Base-by-base conservation (phyloP, 2,329 filamentous ascomycete genomes). In the Sclerotinia minor region DNA sequence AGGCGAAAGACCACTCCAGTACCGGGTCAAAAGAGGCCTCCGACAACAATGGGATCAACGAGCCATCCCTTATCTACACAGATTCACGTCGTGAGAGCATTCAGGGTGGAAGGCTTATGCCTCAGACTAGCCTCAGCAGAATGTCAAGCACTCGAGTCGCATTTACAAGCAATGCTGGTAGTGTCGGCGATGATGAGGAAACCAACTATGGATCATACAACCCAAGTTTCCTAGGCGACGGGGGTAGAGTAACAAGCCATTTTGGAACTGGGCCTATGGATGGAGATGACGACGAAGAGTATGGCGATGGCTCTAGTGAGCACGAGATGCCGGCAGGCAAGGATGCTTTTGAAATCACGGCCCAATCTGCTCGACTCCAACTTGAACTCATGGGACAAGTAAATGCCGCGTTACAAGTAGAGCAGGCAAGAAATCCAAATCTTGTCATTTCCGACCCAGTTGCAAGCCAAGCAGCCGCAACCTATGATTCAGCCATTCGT, bases 271-370 rank as follows among this genome's bases (percentile, higher is more conserved):
- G 60, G 35, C 50, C 58, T 45, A 64, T 71, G 60, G 88, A 84
- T 26, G 88, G 89, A 26, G 83, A 85, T 35, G 86, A 89, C 26
- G 86, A 89, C 26, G 91, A 96, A 60, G 91, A 94, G 35, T 91
- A 91, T 69, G 88, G 87, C 54, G 92, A 96, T 73, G 92, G 92
- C 71, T 89, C 86, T 47, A 96, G 92, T 74, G 90, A 89, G 65
- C 89, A 87, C 68, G 92, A 96, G 71, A 87, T 87, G 11, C 86
- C 89, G 1, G 87, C 88, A 45, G 94, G 87, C 75, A 96, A 96
- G 76, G 95, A 99, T 77, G 94, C 95, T 1, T 94, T 98, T 79
- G 94, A 94, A 77, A 98, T 99, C 75, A 97, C 94, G 3, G 95
- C 95, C 0, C 94, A 98, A 78, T 98, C 95, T 19, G 93, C 93